phyloP scores from a whole-genome alignment of 2,329 filamentous ascomycete genomes.

The Rhinocladiella similis region DNA sequence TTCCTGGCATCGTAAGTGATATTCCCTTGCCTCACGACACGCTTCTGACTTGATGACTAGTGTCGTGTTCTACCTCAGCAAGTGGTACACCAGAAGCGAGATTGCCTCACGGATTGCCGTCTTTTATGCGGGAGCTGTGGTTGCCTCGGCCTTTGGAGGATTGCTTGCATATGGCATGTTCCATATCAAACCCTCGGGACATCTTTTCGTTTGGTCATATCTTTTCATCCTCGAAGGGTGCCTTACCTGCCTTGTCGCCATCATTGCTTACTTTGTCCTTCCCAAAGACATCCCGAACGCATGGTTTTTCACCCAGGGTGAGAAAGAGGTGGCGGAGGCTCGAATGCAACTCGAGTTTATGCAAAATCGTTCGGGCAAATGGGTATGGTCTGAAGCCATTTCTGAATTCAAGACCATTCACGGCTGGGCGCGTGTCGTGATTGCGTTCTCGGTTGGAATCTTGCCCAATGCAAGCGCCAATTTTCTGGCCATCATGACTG shows the following conservation, averaged over 20 bases:
- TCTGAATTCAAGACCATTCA: no score
- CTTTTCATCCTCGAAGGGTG: slow-evolving; percentile 58
- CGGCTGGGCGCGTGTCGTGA: no score
- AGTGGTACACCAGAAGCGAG: not conserved
- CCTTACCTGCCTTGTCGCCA: slow-evolving; percentile 60
- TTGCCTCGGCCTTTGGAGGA: slow-evolving; percentile 67
- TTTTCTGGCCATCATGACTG: no score
- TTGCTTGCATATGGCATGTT: slow-evolving; percentile 62
- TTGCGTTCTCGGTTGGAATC: no score
- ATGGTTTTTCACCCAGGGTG: no score
- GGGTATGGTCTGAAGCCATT: no score
- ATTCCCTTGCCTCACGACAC: no score
- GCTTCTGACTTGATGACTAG: slow-evolving; percentile 16
- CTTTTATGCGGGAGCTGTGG: slow-evolving; percentile 74
- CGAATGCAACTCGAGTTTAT: no score
- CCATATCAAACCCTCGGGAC: slow-evolving; percentile 49
- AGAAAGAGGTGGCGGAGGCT: no score
- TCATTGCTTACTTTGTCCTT: slow-evolving; percentile 68
- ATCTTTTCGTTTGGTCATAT: slow-evolving; percentile 52
- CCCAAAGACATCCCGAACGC: slow-evolving; percentile 44
- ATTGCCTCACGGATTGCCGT: slow-evolving; percentile 52
- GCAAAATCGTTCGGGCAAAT: no score
- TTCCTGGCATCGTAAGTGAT: slow-evolving; percentile 60
- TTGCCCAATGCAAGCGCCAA: no score
- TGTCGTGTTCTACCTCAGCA: slow-evolving; percentile 43